Base-by-base conservation (phyloP, 139 green algal species). In the Micractinium conductrix region DNA sequence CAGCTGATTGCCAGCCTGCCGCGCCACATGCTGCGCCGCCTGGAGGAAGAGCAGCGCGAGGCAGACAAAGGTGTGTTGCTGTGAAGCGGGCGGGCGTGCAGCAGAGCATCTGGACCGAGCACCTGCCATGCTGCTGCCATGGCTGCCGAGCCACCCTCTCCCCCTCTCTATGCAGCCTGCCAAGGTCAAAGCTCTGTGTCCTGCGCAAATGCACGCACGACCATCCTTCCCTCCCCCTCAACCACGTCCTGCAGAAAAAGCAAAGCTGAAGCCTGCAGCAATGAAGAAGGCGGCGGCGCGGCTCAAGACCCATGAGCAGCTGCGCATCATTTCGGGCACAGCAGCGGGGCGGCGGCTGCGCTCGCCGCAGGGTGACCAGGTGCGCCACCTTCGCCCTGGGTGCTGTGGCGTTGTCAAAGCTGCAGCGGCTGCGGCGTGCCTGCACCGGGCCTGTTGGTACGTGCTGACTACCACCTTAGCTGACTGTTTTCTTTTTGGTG, bases 321-420 rank as follows among this genome's bases (percentile, higher is more conserved):
- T 96, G 81, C 86, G 90, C 53, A 93, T 96, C 74, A 89, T 95
- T 19, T 69, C 71, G 22, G 93, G 93, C n/a, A 83, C 45, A 14
- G 92, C 93, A 9, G 85, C 92, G 26, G 74, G 81, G 24, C 30
- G 69, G 80, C 58, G 81, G 42, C 28, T 74, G 55, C 38, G 38
- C 55, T 85, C 80, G 50, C 55, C 87, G 55, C 69, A 89, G 74
- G 90, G 90, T 1, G 63, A 74, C 37, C 90, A 91, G 69, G 96
- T 94, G 35, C 84, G 94, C 16, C 92, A n/a, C n/a, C n/a, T n/a
- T n/a, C n/a, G n/a, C n/a, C n/a, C n/a, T n/a, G n/a, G n/a, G n/a
- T n/a, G n/a, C n/a, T n/a, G n/a, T n/a, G n/a, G n/a, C n/a, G n/a
- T n/a, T n/a, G n/a, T n/a, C n/a, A n/a, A n/a, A n/a, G n/a, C n/a